Conservation (phyloP, 208 protist species). For the Trypanosomatidae sp. region DNA sequence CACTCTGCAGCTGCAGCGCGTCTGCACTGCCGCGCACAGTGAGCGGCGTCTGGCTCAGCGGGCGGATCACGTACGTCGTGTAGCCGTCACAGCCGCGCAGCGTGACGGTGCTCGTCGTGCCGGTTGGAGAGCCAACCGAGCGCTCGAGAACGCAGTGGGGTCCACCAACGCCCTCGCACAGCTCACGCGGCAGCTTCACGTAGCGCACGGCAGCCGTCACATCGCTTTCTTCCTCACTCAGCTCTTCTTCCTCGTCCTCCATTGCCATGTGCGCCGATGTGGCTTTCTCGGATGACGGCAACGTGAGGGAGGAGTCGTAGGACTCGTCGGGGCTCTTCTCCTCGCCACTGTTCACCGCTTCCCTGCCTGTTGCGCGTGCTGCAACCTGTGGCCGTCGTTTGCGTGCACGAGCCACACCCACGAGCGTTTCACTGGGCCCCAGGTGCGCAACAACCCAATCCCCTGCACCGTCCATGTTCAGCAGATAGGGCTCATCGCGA, state of each 20-base stretch:
- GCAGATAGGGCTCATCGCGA: conserved; percentile 52
- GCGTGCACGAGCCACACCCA: conserved; percentile 30
- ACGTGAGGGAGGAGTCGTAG: conserved; percentile 20
- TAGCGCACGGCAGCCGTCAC: conserved; percentile 1
- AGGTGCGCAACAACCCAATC: conserved; percentile 75
- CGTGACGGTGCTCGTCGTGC: background rate
- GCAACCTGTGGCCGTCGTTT: too few species aligned
- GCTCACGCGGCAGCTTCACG: conserved; percentile 10
- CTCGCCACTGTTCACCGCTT: background rate
- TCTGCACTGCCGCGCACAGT: conserved; percentile 2
- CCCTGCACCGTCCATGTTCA: conserved; percentile 73
- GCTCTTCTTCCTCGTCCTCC: too few species aligned
- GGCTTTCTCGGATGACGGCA: background rate
- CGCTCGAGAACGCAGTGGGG: conserved; percentile 31
- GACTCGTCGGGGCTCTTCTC: background rate
- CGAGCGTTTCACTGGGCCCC: conserved; percentile 24
- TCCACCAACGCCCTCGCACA: conserved; percentile 22
- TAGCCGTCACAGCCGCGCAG: conserved; percentile 8
- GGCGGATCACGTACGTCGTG: conserved; percentile 18
- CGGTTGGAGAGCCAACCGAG: background rate
- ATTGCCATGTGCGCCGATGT: background rate
- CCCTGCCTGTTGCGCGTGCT: background rate
- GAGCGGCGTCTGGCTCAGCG: background rate
- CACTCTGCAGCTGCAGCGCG: conserved; percentile 35
- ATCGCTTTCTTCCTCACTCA: background rate